These are phyloP conservation scores for Fraxinus quadrangulata DNA, from an alignment of 257 asterid species.

Conservation along the genomic window DNA sequence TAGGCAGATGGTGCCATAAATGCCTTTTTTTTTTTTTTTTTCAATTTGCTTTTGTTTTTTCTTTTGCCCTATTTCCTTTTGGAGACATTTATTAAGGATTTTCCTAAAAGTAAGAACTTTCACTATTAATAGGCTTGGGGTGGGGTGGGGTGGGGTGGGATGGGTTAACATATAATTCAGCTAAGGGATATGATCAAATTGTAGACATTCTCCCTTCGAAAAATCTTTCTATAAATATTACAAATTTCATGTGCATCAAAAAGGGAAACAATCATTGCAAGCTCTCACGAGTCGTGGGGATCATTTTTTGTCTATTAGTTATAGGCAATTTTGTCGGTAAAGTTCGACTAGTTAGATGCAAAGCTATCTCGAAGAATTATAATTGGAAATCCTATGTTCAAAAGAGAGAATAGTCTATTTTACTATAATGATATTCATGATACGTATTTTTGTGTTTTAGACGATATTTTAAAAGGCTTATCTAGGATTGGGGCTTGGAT, in stretches of 20 bases:
- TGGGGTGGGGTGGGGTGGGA: neutral
- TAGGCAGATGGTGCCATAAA: constrained; percentile 38
- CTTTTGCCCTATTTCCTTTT: constrained; percentile 29
- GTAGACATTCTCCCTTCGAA: neutral
- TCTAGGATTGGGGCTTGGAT: too few species aligned
- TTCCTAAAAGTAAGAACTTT: constrained; percentile 24
- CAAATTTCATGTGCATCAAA: neutral
- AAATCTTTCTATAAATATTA: neutral
- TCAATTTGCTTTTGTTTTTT: constrained; percentile 2
- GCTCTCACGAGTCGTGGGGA: neutral
- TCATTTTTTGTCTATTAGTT: neutral
- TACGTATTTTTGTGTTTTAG: neutral
- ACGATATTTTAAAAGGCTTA: too few species aligned
- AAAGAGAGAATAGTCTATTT: neutral
- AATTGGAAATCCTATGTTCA: neutral
- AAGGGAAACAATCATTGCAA: neutral
- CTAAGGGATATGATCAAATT: constrained; percentile 3
- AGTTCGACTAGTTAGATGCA: neutral
- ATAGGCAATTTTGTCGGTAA: neutral
- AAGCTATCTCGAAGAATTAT: neutral
- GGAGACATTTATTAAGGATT: constrained; percentile 5
- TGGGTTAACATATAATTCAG: neutral
- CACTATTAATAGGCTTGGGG: neutral
- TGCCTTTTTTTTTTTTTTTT: constrained; percentile 41
- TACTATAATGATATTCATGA: neutral